A percentile compares a stretch with the other conserved stretches of the same genome.
Conservation (phyloP, 805 yeast species). For the Starmerella sirachaensis region DNA sequence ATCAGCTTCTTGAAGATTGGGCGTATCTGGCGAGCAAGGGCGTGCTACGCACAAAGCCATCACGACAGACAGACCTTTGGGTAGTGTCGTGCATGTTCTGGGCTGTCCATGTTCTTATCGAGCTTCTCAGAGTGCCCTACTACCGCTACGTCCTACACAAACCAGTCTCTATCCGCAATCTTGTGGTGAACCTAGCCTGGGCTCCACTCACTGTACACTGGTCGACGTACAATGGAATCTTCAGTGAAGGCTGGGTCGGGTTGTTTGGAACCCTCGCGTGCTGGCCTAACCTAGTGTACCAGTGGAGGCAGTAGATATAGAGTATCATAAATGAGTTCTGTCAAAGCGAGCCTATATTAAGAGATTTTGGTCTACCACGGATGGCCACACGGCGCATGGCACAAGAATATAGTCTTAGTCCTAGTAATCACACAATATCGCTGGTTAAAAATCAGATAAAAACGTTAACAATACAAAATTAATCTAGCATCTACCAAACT, state of each 20-base stretch:
- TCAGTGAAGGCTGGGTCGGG: conserved; percentile 29
- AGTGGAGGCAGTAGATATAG: conserved; percentile 16
- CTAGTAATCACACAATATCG: too few relatives aligned
- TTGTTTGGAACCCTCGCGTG: conserved; percentile 30
- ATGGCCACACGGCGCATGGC: too few relatives aligned
- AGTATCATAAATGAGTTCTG: too few relatives aligned
- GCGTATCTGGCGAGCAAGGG: conserved; percentile 32
- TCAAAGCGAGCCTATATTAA: too few relatives aligned
- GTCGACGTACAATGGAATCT: conserved; percentile 30
- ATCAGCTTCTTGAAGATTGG: conserved; percentile 33
- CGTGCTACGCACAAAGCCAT: conserved; percentile 25
- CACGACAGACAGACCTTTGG: conserved; percentile 28
- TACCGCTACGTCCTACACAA: conserved; percentile 15
- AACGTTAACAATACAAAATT: too few relatives aligned
- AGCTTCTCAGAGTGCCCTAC: conserved; percentile 23
- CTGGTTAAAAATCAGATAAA: too few relatives aligned
- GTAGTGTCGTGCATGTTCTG: conserved; percentile 29
- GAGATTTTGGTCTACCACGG: too few relatives aligned
- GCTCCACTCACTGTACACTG: conserved; percentile 35
- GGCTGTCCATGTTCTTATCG: conserved; percentile 32
- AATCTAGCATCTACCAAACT: too few relatives aligned
- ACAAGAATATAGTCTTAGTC: too few relatives aligned
- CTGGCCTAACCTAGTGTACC: conserved; percentile 18
- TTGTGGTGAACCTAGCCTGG: conserved; percentile 31
- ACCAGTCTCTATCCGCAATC: conserved; percentile 16